Evolutionary conservation across 2,329 filamentous ascomycete species (phyloP).

Genomic region (Penicillium sp.): DNA sequence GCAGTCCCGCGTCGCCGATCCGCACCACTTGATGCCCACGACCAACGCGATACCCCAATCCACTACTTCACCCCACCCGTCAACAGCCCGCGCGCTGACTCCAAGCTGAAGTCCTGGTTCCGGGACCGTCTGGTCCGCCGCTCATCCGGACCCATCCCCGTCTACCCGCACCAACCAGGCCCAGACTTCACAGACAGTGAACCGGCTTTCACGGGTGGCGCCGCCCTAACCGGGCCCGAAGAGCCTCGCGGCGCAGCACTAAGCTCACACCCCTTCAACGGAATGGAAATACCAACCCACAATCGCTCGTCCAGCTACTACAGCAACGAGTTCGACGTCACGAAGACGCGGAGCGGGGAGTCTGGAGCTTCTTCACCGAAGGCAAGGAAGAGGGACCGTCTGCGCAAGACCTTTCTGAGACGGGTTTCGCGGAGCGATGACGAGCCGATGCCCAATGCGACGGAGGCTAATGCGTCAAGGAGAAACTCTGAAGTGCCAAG

Average conservation of each 20-base stretch:
- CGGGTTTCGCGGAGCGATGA: constrained; percentile 25
- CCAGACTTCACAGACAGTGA: constrained; percentile 20
- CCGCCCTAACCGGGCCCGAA: constrained; percentile 18
- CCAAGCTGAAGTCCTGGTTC: constrained; percentile 40
- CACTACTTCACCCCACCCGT: constrained; percentile 19
- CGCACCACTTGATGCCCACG: background rate
- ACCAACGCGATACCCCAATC: constrained; percentile 14
- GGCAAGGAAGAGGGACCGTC: constrained; percentile 23
- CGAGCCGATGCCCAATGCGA: constrained; percentile 23
- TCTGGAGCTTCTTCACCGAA: constrained; percentile 6
- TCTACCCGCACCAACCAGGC: constrained; percentile 27
- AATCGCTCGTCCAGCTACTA: constrained; percentile 15
- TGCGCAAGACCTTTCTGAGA: constrained; percentile 31
- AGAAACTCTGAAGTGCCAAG: constrained; percentile 9
- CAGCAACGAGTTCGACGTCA: constrained; percentile 15
- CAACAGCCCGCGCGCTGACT: constrained; percentile 31
- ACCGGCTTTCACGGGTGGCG: constrained; percentile 24
- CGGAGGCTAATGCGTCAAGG: constrained; percentile 16
- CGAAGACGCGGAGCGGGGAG: constrained; percentile 16
- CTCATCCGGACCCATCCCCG: constrained; percentile 25
- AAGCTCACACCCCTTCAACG: constrained; percentile 34
- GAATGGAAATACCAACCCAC: constrained; percentile 23
- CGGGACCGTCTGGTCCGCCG: constrained; percentile 32
- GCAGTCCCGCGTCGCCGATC: constrained; percentile 3
- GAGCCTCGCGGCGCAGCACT: constrained; percentile 29